Conservation (phyloP, 768 basidiomycete species). For the Rhodotorula paludigena region DNA sequence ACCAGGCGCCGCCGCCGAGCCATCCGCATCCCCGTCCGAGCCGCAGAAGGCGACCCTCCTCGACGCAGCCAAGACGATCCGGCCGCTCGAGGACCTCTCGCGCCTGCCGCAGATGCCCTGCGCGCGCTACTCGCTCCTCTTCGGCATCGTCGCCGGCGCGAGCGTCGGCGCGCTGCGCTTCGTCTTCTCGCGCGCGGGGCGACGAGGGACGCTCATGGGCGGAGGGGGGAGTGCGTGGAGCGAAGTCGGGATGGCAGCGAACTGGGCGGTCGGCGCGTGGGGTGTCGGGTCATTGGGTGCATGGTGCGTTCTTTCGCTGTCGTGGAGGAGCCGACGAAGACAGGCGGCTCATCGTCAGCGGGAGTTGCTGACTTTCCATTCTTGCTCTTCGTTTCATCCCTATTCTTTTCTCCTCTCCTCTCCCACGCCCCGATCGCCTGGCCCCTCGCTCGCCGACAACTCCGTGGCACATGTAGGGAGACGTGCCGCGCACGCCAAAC, state of each 20-base stretch:
- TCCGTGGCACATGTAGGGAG: slow-evolving; percentile 4
- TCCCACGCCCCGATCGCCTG: background rate
- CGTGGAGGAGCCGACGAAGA: too few species aligned
- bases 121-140: slow-evolving; percentile 32
- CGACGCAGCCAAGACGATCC: slow-evolving; percentile 33
- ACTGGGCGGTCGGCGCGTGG: slow-evolving; percentile 38
- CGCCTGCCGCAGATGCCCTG: slow-evolving; percentile 36
- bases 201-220: slow-evolving; percentile 3
- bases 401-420: background rate
- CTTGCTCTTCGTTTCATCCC: background rate
- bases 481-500: slow-evolving; percentile 28
- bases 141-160: slow-evolving; percentile 36
- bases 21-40: too few species aligned
- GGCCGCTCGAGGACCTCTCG: slow-evolving; percentile 33
- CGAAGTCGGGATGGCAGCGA: slow-evolving; percentile 19
- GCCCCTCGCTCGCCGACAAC: background rate
- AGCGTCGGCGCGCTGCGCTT: slow-evolving; percentile 32
- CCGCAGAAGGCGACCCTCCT: slow-evolving; percentile 20
- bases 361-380: background rate
- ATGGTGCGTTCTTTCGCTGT: slow-evolving; percentile 21
- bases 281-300: slow-evolving; percentile 33
- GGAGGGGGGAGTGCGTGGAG: slow-evolving; percentile 1
- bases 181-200: slow-evolving; percentile 22
- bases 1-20: background rate
- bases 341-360: too few species aligned